A percentile compares a stretch with the other conserved stretches of the same genome.
Conservation (phyloP, 1,284 basidiomycete genomes). For the Moesziomyces parantarcticus region DNA sequence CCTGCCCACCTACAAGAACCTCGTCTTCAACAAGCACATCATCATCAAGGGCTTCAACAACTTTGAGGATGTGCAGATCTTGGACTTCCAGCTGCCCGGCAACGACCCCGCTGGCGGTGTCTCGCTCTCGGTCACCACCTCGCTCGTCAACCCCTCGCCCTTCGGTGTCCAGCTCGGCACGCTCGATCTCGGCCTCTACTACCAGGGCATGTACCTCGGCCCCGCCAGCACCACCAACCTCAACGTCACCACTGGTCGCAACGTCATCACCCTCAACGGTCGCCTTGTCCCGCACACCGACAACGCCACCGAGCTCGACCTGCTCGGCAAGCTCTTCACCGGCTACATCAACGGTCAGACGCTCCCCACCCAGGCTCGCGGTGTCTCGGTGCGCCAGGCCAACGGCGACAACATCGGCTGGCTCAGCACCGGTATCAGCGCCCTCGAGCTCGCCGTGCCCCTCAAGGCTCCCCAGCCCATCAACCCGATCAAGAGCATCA, state of each 20-base stretch:
- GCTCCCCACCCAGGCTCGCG: slow-evolving; percentile 75
- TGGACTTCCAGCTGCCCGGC: slow-evolving; percentile 78
- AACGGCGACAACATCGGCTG: slow-evolving; percentile 75
- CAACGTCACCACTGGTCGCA: slow-evolving; percentile 70
- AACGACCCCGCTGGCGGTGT: slow-evolving; percentile 79
- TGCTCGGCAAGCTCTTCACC: slow-evolving; percentile 77
- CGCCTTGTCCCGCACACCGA: slow-evolving; percentile 74
- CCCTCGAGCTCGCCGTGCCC: slow-evolving; percentile 74
- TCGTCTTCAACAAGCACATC: slow-evolving; percentile 56
- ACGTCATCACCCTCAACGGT: slow-evolving; percentile 76
- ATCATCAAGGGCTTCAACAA: slow-evolving; percentile 75
- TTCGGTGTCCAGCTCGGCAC: slow-evolving; percentile 79
- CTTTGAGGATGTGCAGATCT: slow-evolving; percentile 75
- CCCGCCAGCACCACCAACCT: slow-evolving; percentile 70
- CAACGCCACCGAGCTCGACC: slow-evolving; percentile 71
- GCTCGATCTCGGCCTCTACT: slow-evolving; percentile 76
- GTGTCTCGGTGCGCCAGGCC: slow-evolving; percentile 73
- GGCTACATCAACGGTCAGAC: slow-evolving; percentile 78
- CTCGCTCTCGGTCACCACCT: slow-evolving; percentile 74
- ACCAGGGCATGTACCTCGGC: slow-evolving; percentile 75
- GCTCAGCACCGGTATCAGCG: slow-evolving; percentile 76
- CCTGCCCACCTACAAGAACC: slow-evolving; percentile 60
- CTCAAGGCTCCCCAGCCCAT: slow-evolving; percentile 74
- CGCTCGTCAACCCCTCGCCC: slow-evolving; percentile 77
- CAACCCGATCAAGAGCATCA: slow-evolving; percentile 77